phyloP scores from a whole-genome alignment of 352 stramenopile genomes.

The Phytophthora ohioensis region DNA sequence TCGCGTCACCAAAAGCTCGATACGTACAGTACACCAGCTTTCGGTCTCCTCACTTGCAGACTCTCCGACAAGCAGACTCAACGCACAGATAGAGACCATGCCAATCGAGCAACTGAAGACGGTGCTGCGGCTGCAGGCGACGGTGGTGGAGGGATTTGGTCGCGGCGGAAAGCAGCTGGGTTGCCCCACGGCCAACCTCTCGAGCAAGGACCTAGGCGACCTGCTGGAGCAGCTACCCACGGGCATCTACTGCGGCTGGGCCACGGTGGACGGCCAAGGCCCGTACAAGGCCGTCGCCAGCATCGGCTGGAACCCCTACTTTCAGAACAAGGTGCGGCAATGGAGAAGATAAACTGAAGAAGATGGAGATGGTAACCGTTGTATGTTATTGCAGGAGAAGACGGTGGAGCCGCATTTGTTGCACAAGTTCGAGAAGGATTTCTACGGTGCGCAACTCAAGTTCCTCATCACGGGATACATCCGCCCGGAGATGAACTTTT shows the following conservation, averaged over 20 bases:
- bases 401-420: constrained; percentile 97
- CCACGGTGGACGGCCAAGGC: constrained; percentile 81
- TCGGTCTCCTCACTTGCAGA: constrained; percentile 4
- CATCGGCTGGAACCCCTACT: constrained; percentile 96
- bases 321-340: constrained; percentile 90
- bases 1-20: constrained; percentile 3
- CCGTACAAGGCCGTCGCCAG: constrained; percentile 97
- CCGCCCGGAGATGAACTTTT: constrained; percentile 95
- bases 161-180: constrained; percentile 96
- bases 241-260: constrained; percentile 97
- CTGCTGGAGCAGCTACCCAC: constrained; percentile 79
- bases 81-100: constrained; percentile 35
- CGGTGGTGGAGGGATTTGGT: constrained; percentile 94
- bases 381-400: constrained; percentile 79
- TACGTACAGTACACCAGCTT: not conserved
- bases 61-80: not conserved
- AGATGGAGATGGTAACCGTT: constrained; percentile 10
- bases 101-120: constrained; percentile 64
- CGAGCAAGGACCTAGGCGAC: constrained; percentile 84
- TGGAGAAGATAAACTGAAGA: constrained; percentile 6
- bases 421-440: constrained; percentile 93
- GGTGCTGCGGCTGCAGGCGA: constrained; percentile 84
- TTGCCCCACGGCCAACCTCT: constrained; percentile 96
- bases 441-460: constrained; percentile 95
- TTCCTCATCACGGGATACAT: constrained; percentile 94